Evolutionary conservation across 2,329 filamentous ascomycete species (phyloP).

Genomic region (Emmonsiellopsis sp.): DNA sequence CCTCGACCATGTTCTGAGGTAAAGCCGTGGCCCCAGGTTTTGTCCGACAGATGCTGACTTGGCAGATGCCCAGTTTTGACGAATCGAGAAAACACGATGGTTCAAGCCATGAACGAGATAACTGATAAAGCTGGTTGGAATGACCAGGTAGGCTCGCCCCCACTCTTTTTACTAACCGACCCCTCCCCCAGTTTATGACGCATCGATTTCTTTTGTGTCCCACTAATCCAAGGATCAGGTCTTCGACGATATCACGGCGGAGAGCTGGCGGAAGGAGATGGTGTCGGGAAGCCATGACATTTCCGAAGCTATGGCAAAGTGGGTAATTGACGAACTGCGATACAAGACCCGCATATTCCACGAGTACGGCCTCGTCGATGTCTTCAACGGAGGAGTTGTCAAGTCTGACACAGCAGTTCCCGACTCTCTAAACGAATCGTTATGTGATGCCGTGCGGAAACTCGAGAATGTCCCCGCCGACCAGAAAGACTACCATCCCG

Average conservation of each 20-base stretch:
- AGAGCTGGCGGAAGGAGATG: constrained; percentile 19
- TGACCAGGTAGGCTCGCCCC: constrained; percentile 17
- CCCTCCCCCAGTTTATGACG: neutral
- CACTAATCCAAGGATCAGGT: neutral
- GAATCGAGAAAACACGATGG: constrained; percentile 23
- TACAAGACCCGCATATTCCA: constrained; percentile 37
- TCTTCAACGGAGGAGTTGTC: constrained; percentile 36
- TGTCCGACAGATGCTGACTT: neutral
- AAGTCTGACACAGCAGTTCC: constrained; percentile 43
- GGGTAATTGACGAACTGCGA: constrained; percentile 36
- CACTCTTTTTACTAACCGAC: neutral
- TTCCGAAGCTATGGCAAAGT: constrained; percentile 19
- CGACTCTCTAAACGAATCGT: constrained; percentile 25
- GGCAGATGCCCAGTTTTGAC: constrained; percentile 2
- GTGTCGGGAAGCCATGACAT: constrained; percentile 9
- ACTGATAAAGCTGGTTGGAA: constrained; percentile 29
- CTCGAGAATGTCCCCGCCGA: constrained; percentile 45
- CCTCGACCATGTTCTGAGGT: neutral
- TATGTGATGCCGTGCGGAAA: constrained; percentile 36
- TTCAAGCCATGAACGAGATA: constrained; percentile 24
- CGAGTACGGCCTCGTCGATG: constrained; percentile 30
- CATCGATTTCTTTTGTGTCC: neutral
- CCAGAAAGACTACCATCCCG: constrained; percentile 53
- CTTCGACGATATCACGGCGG: constrained; percentile 20
- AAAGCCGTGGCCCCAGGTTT: neutral